A percentile compares a stretch with the other conserved stretches of the same genome.
These are phyloP conservation scores for Nasturtium officinale DNA, from an alignment of 345 rosid genomes.

Conservation along the genomic window DNA sequence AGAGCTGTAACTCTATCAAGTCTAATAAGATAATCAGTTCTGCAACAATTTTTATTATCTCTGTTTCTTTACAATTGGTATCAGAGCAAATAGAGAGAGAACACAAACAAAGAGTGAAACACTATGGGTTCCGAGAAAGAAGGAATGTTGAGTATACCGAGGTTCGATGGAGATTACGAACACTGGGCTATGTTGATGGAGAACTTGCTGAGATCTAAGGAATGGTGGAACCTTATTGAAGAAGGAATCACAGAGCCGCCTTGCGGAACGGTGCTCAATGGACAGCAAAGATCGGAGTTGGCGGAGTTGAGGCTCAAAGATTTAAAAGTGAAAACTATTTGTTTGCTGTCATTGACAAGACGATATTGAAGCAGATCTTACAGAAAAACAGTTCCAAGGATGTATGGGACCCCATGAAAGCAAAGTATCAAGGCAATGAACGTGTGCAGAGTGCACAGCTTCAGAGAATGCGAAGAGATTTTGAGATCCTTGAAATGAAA, in stretches of 20 bases:
- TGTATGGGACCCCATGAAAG: background rate
- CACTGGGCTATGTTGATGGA: background rate
- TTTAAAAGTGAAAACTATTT: background rate
- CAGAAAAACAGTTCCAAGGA: constrained; percentile 5
- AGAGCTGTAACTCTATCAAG: too few relatives aligned
- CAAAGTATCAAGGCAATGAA: background rate
- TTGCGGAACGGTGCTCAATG: background rate
- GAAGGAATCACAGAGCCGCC: background rate
- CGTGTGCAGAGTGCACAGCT: constrained; percentile 6
- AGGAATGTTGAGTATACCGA: background rate
- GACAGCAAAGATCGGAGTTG: too few relatives aligned
- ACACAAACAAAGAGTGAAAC: too few relatives aligned
- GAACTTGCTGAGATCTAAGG: background rate
- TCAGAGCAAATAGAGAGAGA: too few relatives aligned
- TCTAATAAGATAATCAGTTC: too few relatives aligned
- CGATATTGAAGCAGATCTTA: background rate
- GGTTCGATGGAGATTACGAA: constrained; percentile 5
- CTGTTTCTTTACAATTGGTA: too few relatives aligned
- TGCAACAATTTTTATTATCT: too few relatives aligned
- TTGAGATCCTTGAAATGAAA: too few relatives aligned
- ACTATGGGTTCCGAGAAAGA: background rate
- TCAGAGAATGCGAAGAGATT: background rate
- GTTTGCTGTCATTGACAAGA: background rate
- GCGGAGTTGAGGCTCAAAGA: too few relatives aligned
- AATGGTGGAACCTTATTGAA: background rate